Evolutionary conservation across 208 protist species (phyloP).

Genomic region (Leishmania braziliensis): DNA sequence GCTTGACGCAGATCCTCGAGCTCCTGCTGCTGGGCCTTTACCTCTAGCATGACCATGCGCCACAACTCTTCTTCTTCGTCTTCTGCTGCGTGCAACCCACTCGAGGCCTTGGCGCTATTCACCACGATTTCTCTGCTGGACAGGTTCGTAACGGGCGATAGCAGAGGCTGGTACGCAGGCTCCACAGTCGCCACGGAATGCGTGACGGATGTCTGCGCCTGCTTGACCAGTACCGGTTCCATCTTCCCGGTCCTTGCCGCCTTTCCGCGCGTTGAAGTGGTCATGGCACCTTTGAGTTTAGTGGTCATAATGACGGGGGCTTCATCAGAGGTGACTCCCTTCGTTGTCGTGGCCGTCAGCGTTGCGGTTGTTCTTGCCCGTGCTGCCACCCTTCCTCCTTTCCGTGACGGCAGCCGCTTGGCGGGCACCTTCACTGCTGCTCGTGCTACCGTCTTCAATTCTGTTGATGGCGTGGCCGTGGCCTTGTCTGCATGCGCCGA

Average conservation of each 20-base stretch:
- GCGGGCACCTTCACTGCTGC: not conserved
- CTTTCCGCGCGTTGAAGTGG: not conserved
- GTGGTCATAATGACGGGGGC: not conserved
- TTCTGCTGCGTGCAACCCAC: not conserved
- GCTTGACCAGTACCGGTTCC: not conserved
- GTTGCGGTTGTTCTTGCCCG: not conserved
- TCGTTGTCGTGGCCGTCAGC: not conserved
- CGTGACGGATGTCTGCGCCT: not conserved
- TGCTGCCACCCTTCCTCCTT: not conserved
- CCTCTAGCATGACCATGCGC: constrained; percentile 66
- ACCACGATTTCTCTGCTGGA: not conserved
- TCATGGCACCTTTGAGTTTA: not conserved
- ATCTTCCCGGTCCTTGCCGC: not conserved
- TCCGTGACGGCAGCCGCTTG: not conserved
- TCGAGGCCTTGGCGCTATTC: not conserved
- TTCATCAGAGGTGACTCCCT: not conserved
- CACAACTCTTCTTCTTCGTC: constrained; percentile 56
- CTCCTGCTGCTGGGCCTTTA: constrained; percentile 62
- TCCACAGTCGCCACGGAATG: not conserved
- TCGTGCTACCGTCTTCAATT: not conserved
- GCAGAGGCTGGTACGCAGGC: not conserved
- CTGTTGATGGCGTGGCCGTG: not conserved
- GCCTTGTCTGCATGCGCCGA: not conserved
- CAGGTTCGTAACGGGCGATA: not conserved
- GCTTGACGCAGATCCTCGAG: constrained; percentile 52